phyloP scores from a whole-genome alignment of 495 filamentous ascomycete genomes.

The Halenospora varia region DNA sequence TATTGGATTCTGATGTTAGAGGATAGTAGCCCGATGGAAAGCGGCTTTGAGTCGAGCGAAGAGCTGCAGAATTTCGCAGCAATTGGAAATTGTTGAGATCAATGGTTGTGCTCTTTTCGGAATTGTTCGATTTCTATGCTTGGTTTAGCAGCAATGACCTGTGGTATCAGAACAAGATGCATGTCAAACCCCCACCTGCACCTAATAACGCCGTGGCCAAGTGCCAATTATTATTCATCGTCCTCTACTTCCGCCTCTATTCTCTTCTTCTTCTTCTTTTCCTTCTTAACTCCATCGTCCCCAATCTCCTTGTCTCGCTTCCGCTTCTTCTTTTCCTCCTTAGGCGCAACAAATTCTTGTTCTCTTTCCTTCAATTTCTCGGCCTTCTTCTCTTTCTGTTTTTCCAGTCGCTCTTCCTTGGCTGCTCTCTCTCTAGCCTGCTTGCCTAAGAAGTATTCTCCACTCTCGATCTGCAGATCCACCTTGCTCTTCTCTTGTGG shows the following conservation, averaged over 20 bases:
- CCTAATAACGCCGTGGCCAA: slow-evolving; percentile 15
- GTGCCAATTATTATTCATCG: neutral
- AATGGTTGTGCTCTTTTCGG: no score
- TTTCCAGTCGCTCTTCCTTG: slow-evolving; percentile 74
- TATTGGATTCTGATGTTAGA: no score
- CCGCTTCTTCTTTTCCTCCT: slow-evolving; percentile 62
- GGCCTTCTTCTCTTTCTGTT: slow-evolving; percentile 76
- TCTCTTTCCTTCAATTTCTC: slow-evolving; percentile 84
- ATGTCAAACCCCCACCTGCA: neutral
- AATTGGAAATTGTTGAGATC: no score
- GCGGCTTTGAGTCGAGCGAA: no score
- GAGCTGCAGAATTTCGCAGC: no score
- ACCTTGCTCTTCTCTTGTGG: slow-evolving; percentile 72
- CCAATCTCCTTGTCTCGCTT: slow-evolving; percentile 56
- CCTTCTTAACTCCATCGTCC: slow-evolving; percentile 34
- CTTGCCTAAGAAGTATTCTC: slow-evolving; percentile 93
- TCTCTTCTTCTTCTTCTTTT: slow-evolving; percentile 26
- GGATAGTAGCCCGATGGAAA: no score
- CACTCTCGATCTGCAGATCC: slow-evolving; percentile 95
- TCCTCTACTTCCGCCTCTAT: slow-evolving; percentile 11
- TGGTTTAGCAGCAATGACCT: neutral
- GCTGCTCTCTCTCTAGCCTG: slow-evolving; percentile 81
- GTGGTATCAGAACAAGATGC: neutral
- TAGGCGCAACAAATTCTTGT: slow-evolving; percentile 80
- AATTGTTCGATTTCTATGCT: neutral